phyloP scores from a whole-genome alignment of 2,329 filamentous ascomycete species.

The Epichloe gansuensis region DNA sequence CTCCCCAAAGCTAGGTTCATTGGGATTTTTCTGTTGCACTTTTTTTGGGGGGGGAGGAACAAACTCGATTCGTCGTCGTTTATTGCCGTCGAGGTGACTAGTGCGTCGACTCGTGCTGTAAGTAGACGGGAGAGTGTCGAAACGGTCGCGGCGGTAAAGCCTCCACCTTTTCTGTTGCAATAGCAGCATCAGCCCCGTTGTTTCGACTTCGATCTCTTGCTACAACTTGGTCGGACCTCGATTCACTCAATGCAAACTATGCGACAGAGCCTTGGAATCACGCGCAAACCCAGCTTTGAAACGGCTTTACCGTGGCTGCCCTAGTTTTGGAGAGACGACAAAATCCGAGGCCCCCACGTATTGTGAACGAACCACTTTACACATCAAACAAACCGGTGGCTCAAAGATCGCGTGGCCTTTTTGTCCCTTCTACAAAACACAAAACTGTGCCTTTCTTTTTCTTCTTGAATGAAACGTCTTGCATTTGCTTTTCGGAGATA shows the following conservation, averaged over 20 bases:
- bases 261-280: not conserved
- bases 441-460: not conserved
- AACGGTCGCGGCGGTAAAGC: not conserved
- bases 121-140: not conserved
- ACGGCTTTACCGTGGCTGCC: not conserved
- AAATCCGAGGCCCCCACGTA: not conserved
- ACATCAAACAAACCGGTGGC: not conserved
- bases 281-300: not conserved
- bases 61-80: not conserved
- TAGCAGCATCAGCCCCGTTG: constrained; percentile 4
- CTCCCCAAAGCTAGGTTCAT: not conserved
- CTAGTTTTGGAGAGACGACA: not conserved
- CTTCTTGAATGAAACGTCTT: not conserved
- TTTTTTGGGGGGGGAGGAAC: not conserved
- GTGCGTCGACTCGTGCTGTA: not conserved
- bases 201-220: constrained; percentile 1
- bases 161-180: constrained; percentile 6
- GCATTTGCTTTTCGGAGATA: not conserved
- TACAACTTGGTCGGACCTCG: not conserved
- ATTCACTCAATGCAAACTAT: not conserved
- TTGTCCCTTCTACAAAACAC: not conserved
- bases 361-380: not conserved
- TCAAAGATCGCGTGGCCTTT: not conserved
- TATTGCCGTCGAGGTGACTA: not conserved
- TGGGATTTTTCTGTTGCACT: not conserved